These are phyloP conservation scores for Sclerotinia trifoliorum DNA, from an alignment of 2,329 filamentous ascomycete species.

Conservation along the genomic window DNA sequence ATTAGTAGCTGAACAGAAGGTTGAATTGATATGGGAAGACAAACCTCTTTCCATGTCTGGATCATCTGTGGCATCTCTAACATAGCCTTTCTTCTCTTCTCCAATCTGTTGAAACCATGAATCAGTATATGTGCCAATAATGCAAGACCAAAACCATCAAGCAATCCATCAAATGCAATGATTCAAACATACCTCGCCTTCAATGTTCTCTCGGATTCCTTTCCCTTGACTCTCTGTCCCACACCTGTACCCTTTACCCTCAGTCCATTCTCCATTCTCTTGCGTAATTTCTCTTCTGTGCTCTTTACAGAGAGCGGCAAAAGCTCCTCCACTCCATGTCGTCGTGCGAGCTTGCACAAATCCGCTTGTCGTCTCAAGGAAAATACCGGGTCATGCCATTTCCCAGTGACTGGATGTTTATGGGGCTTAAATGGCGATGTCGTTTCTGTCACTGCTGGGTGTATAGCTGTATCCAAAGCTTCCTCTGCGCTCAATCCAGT, in stretches of 20 bases:
- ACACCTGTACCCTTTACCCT: slow-evolving; percentile 90
- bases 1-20: slow-evolving; percentile 40
- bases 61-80: slow-evolving; percentile 91
- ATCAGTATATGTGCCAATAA: slow-evolving; percentile 25
- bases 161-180: slow-evolving; percentile 32
- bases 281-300: slow-evolving; percentile 66
- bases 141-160: neutral
- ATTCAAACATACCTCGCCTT: slow-evolving; percentile 60
- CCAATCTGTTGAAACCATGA: slow-evolving; percentile 57
- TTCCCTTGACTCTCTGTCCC: slow-evolving; percentile 92
- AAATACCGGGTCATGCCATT: slow-evolving; percentile 80
- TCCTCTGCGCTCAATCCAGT: slow-evolving; percentile 27
- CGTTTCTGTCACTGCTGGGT: slow-evolving; percentile 50
- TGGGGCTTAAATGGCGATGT: slow-evolving; percentile 69
- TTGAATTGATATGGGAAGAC: slow-evolving; percentile 36
- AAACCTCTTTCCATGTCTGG: slow-evolving; percentile 87
- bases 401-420: slow-evolving; percentile 75
- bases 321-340: slow-evolving; percentile 77
- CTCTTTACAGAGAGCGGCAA: slow-evolving; percentile 76
- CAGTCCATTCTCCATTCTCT: slow-evolving; percentile 75
- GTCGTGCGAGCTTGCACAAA: slow-evolving; percentile 78
- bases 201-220: slow-evolving; percentile 85
- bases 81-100: slow-evolving; percentile 89
- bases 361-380: slow-evolving; percentile 87
- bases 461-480: slow-evolving; percentile 32